Evolutionary conservation across 179 eudicot species (phyloP).

Genomic region (Silene vulgaris): DNA sequence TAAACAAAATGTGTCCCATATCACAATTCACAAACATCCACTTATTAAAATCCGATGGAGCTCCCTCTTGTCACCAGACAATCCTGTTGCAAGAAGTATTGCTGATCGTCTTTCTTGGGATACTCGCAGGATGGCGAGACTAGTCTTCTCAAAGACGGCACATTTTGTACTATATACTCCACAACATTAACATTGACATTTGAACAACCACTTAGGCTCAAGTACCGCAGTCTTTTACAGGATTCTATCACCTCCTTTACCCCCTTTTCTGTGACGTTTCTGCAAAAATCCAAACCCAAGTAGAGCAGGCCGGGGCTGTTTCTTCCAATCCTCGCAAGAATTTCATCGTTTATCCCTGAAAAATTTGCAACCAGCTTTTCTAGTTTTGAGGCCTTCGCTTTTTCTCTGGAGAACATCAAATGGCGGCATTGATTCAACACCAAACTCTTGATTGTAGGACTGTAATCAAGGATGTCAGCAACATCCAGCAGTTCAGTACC

Average conservation of each 20-base stretch:
- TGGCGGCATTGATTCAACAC: neutral
- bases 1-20: too few species aligned
- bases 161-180: conserved; percentile 18
- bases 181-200: conserved; percentile 18
- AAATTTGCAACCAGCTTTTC: conserved; percentile 1
- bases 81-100: conserved; percentile 11
- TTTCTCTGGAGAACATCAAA: conserved; percentile 2
- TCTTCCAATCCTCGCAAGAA: conserved; percentile 17
- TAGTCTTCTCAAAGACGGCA: conserved; percentile 21
- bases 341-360: conserved; percentile 23
- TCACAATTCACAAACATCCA: too few species aligned
- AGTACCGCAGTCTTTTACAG: conserved; percentile 24
- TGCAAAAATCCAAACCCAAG: conserved; percentile 21
- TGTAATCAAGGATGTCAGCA: conserved; percentile 25
- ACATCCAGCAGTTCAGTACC: conserved; percentile 17
- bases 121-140: conserved; percentile 18
- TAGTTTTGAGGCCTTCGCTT: conserved; percentile 11
- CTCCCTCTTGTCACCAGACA: conserved; percentile 20
- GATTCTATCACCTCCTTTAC: conserved; percentile 33
- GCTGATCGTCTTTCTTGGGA: conserved; percentile 21
- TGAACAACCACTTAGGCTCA: conserved; percentile 18
- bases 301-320: conserved; percentile 21
- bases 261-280: conserved; percentile 25
- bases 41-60: too few species aligned
- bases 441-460: conserved; percentile 12